phyloP scores from a whole-genome alignment of 176 grass and related monocot species.

The Chloris gayana region DNA sequence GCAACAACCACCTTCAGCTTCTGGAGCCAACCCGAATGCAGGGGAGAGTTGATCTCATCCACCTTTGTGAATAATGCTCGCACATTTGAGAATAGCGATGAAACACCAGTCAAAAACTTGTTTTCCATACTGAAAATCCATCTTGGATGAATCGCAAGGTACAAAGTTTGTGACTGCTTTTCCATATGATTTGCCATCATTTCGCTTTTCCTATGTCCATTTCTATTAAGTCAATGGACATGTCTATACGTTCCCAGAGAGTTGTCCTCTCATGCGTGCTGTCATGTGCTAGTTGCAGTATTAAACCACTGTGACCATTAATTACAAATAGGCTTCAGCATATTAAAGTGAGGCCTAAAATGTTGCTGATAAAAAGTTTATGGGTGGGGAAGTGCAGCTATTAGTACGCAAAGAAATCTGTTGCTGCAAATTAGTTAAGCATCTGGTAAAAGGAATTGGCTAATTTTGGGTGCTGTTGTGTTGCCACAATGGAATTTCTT shows the following conservation, averaged over 20 bases:
- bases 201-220: constrained; percentile 22
- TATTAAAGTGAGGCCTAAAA: background rate
- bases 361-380: background rate
- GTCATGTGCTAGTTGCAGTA: constrained; percentile 5
- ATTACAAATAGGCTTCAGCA: background rate
- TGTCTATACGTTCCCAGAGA: background rate
- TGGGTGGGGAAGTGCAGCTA: background rate
- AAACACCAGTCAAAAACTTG: constrained; percentile 21
- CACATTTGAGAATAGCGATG: constrained; percentile 33
- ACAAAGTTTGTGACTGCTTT: constrained; percentile 41
- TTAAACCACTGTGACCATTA: constrained; percentile 7
- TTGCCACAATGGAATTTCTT: background rate
- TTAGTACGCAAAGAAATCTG: background rate
- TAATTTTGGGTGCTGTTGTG: background rate
- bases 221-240: constrained; percentile 4
- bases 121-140: constrained; percentile 34
- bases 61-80: constrained; percentile 43
- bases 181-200: constrained; percentile 17
- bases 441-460: background rate
- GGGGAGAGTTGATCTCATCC: constrained; percentile 48
- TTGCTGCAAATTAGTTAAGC: background rate
- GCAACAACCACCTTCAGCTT: constrained; percentile 43
- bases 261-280: constrained; percentile 1
- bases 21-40: constrained; percentile 44
- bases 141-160: constrained; percentile 35